Base-by-base conservation (phyloP, 805 yeast species). In the Saccharomycopsis guyanensis region DNA sequence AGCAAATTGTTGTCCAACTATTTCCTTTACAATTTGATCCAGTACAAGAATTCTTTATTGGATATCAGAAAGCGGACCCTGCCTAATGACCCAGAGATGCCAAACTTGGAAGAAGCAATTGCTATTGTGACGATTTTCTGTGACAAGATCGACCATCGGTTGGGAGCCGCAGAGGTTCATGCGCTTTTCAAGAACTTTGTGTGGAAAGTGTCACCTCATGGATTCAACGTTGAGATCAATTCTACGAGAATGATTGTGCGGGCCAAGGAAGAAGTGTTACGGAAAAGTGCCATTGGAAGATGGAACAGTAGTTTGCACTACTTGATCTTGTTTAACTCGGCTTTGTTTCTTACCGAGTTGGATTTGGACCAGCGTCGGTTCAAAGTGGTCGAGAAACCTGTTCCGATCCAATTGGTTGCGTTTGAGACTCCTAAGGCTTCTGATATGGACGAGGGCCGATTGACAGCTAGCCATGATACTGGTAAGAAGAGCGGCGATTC, bases 91-190 rank as follows among this genome's bases (percentile, higher is more conserved):
- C 51, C 46, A 22, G 49, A 50, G 24, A 10, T 25, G 18, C 24
- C 12, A 15, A 31, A 13, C 8, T 38, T 50, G 20, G 29, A 36
- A 22, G 47, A 31, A 13, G 47, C 53, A 4, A 41, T 43, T 38
- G 35, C 16, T 10, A 40, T 50, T 12, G 35, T 35, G 8, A 16
- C 40, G 4, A 36, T 33, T 10, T 50, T 50, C 24, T 50, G 53
- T 40, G 53, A 50, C 23, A 46, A 41, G 19, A 36, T 50, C 5
- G 35, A 50, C 37, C n/a, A 38, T 12, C 12, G 53, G 20, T 37
- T 47, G 16, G 53, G 53, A 3, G 18, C 41, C 16, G 50, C 53
- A 7, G 51, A 50, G 27, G 51, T 47, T 12, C 20, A 37, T 25
- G 31, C 46, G 5, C 16, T 50, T 12, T 44, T 50, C n/a, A 25